These are phyloP conservation scores for Ambrosiella xylebori DNA, from an alignment of 2,329 filamentous ascomycete species.

Conservation along the genomic window DNA sequence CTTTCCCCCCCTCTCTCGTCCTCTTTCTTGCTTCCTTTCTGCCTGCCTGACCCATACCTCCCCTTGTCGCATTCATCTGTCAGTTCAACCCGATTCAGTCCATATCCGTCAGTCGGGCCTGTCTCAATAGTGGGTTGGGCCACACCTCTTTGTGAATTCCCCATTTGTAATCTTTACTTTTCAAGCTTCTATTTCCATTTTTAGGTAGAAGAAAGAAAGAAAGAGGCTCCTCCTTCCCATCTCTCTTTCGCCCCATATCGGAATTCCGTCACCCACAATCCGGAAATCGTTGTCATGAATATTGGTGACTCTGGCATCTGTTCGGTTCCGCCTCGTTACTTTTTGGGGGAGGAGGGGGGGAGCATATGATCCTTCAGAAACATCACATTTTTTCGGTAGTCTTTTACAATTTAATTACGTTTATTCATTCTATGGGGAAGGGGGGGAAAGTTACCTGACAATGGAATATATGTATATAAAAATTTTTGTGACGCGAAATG, in stretches of 20 bases:
- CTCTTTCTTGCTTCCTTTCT: neutral
- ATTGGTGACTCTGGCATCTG: constrained; percentile 1
- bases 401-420: neutral
- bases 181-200: neutral
- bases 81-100: neutral
- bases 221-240: neutral
- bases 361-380: neutral
- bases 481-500: too few relatives aligned
- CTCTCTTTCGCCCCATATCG: neutral
- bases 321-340: neutral
- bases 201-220: too few relatives aligned
- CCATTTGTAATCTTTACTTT: neutral
- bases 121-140: too few relatives aligned
- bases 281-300: constrained; percentile 1
- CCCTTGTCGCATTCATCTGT: neutral
- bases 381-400: neutral
- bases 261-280: neutral
- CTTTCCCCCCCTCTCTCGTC: neutral
- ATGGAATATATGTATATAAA: neutral
- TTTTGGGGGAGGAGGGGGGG: neutral
- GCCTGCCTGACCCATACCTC: neutral
- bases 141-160: neutral
- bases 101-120: too few relatives aligned
- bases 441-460: neutral
- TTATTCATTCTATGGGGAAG: neutral